These are phyloP conservation scores for Phanerochaete sordida DNA, from an alignment of 768 basidiomycete genomes.

Conservation along the genomic window DNA sequence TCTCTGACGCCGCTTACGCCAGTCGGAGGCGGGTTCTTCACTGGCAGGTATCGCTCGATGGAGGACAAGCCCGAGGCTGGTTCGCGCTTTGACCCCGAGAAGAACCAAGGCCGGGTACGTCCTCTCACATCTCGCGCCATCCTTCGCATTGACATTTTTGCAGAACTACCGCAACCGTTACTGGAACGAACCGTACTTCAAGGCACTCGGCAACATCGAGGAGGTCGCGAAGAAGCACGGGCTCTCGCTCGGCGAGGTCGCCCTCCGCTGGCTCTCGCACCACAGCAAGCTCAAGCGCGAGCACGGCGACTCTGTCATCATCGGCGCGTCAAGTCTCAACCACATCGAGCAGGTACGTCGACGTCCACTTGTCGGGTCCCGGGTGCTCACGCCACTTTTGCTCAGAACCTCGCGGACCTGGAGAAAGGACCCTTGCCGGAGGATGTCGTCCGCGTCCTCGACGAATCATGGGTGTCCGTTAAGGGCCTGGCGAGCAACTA, in stretches of 20 bases:
- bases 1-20: neutral
- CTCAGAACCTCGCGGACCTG: slow-evolving; percentile 44
- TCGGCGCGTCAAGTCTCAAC: slow-evolving; percentile 56
- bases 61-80: slow-evolving; percentile 44
- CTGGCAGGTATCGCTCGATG: slow-evolving; percentile 32
- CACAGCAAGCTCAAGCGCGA: slow-evolving; percentile 47
- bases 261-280: slow-evolving; percentile 46
- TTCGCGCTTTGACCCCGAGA: slow-evolving; percentile 52
- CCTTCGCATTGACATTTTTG: neutral
- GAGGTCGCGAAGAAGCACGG: slow-evolving; percentile 28
- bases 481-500: slow-evolving; percentile 14
- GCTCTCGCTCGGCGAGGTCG: slow-evolving; percentile 12
- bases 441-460: slow-evolving; percentile 15
- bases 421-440: slow-evolving; percentile 53
- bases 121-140: slow-evolving; percentile 20
- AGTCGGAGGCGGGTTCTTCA: slow-evolving; percentile 39
- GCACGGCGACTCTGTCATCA: slow-evolving; percentile 48
- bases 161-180: slow-evolving; percentile 38
- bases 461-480: slow-evolving; percentile 21
- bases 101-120: slow-evolving; percentile 43
- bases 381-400: neutral
- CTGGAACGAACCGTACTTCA: slow-evolving; percentile 30
- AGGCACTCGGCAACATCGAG: slow-evolving; percentile 30
- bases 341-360: slow-evolving; percentile 44
- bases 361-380: neutral